Conservation (phyloP, 495 filamentous ascomycete species). For the Achaetomiella virescens region DNA sequence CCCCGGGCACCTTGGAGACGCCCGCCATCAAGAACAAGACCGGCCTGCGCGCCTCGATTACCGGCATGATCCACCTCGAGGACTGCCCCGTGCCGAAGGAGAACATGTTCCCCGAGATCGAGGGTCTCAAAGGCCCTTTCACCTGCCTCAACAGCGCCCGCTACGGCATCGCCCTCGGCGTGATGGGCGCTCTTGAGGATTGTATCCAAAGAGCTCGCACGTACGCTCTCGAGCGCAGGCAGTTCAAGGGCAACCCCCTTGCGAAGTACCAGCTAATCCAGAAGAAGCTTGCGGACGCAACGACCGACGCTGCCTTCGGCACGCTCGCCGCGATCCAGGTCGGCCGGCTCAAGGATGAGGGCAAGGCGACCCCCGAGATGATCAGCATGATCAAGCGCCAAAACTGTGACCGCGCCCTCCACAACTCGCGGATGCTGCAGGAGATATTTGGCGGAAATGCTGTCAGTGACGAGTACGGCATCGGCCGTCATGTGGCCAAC, state of each 20-base stretch:
- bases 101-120: conserved; percentile 90
- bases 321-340: conserved; percentile 82
- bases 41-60: conserved; percentile 85
- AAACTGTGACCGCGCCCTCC: conserved; percentile 88
- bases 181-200: conserved; percentile 91
- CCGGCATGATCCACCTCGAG: conserved; percentile 96
- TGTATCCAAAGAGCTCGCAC: conserved; percentile 71
- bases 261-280: conserved; percentile 98
- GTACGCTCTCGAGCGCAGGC: conserved; percentile 85
- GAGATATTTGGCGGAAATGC: conserved; percentile 97
- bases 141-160: conserved; percentile 89
- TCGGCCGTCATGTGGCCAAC: conserved; percentile 92
- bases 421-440: conserved; percentile 74
- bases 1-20: conserved; percentile 83
- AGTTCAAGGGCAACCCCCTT: conserved; percentile 93
- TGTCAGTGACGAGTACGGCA: conserved; percentile 91
- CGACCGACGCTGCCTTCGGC: conserved; percentile 86
- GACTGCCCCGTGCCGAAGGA: conserved; percentile 78
- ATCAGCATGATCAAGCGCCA: conserved; percentile 97
- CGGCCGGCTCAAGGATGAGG: conserved; percentile 86
- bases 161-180: conserved; percentile 88
- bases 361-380: conserved; percentile 87
- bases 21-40: conserved; percentile 93
- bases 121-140: conserved; percentile 85
- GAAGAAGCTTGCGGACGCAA: conserved; percentile 92